These are phyloP conservation scores for Marsdenia floribunda DNA, from an alignment of 257 asterid genomes.

Conservation along the genomic window DNA sequence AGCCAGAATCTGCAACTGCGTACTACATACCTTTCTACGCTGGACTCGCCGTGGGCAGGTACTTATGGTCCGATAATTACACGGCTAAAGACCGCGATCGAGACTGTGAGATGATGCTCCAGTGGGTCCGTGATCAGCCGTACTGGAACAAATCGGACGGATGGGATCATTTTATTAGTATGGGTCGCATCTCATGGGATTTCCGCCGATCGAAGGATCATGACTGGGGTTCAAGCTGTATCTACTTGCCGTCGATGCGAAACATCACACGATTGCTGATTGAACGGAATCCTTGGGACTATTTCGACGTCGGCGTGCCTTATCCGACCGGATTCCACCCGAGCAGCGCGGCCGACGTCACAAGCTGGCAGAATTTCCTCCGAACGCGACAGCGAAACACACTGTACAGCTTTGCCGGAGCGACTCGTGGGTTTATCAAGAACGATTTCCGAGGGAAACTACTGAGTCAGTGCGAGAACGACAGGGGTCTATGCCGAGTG, in stretches of 20 bases:
- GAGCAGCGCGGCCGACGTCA: conserved; percentile 30
- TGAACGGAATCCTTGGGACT: conserved; percentile 72
- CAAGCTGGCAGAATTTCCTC: conserved; percentile 56
- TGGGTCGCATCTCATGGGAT: conserved; percentile 82
- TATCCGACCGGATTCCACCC: conserved; percentile 94
- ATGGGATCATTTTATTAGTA: conserved; percentile 64
- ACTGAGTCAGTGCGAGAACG: conserved; percentile 46
- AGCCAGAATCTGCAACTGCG: conserved; percentile 51
- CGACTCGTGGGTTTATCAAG: conserved; percentile 50
- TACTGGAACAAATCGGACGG: conserved; percentile 41
- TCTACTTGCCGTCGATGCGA: conserved; percentile 48
- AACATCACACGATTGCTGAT: conserved; percentile 64
- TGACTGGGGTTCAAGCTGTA: conserved; percentile 76
- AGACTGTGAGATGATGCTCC: conserved; percentile 46
- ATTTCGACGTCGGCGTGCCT: conserved; percentile 68
- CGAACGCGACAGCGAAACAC: conserved; percentile 32
- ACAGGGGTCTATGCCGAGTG: conserved; percentile 51
- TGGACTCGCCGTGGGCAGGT: conserved; percentile 63
- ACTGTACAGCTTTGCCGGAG: conserved; percentile 67
- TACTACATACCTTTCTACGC: conserved; percentile 72
- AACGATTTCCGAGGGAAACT: conserved; percentile 59
- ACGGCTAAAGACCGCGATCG: conserved; percentile 54
- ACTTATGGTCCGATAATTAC: conserved; percentile 35
- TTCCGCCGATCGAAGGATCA: conserved; percentile 50
- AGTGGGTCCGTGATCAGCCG: conserved; percentile 51